These are phyloP conservation scores for Monilinia laxa DNA, from an alignment of 2,329 filamentous ascomycete species.

Conservation along the genomic window DNA sequence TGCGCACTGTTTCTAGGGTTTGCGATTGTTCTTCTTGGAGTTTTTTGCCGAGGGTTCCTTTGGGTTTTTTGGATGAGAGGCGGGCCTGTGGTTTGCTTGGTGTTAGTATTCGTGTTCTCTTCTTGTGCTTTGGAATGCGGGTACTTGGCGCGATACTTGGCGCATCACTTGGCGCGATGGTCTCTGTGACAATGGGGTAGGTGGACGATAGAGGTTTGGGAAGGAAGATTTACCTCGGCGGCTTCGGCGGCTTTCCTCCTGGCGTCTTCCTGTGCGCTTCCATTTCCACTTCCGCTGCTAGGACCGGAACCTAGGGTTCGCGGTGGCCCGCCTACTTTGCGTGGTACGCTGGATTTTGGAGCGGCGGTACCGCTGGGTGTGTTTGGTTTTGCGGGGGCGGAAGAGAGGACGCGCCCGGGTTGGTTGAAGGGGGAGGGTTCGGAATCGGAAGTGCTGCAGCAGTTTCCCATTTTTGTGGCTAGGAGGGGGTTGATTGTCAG, in stretches of 20 bases:
- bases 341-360: slow-evolving; percentile 48
- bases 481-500: slow-evolving; percentile 1
- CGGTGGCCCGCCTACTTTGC: slow-evolving; percentile 54
- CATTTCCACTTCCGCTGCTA: slow-evolving; percentile 43
- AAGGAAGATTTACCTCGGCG: slow-evolving; percentile 54
- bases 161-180: no score
- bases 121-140: not conserved
- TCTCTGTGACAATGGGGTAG: no score
- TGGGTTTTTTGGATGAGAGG: not conserved
- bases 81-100: not conserved
- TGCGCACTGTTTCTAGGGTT: slow-evolving; percentile 66
- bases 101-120: not conserved
- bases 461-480: slow-evolving; percentile 68
- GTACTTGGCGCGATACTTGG: no score
- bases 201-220: no score
- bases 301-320: slow-evolving; percentile 63
- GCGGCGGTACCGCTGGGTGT: slow-evolving; percentile 35
- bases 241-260: slow-evolving; percentile 73
- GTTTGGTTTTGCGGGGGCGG: slow-evolving; percentile 45
- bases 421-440: slow-evolving; percentile 66
- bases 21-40: slow-evolving; percentile 74
- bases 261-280: slow-evolving; percentile 44
- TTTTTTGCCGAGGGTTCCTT: slow-evolving; percentile 59
- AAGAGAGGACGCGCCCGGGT: slow-evolving; percentile 70
- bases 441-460: slow-evolving; percentile 72